These are phyloP conservation scores for Colletotrichum shisoi DNA, from an alignment of 2,329 filamentous ascomycete species.

Conservation along the genomic window DNA sequence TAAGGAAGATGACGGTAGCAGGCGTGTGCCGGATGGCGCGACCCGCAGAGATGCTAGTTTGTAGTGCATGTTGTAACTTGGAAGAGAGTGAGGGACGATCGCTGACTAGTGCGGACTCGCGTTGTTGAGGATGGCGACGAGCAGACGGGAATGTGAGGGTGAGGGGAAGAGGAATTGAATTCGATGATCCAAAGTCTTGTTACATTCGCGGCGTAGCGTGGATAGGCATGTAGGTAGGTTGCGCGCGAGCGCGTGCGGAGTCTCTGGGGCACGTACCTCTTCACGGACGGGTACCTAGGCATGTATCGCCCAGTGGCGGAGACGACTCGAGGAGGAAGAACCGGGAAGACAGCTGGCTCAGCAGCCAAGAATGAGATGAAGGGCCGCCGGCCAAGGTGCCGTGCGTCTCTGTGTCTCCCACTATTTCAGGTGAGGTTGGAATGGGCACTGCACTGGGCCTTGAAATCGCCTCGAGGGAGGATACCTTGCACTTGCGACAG, in stretches of 20 bases:
- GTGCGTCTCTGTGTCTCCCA: slow-evolving; percentile 12
- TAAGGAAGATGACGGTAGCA: slow-evolving; percentile 18
- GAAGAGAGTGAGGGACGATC: slow-evolving; percentile 12
- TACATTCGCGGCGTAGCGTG: slow-evolving; percentile 27
- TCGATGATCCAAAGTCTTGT: slow-evolving; percentile 8
- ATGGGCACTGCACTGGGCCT: slow-evolving; percentile 11
- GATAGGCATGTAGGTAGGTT: slow-evolving; percentile 13
- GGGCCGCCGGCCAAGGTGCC: slow-evolving; percentile 6
- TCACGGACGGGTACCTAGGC: not conserved
- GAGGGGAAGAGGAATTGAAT: slow-evolving; percentile 17
- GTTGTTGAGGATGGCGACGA: not conserved
- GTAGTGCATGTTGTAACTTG: not conserved
- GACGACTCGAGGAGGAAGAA: not conserved
- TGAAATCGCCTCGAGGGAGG: not conserved
- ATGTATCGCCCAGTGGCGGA: not conserved
- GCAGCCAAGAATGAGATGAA: slow-evolving; percentile 6
- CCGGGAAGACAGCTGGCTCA: no score
- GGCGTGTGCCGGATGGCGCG: not conserved
- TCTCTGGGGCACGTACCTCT: slow-evolving; percentile 13
- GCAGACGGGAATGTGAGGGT: slow-evolving; percentile 13
- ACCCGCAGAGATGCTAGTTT: not conserved
- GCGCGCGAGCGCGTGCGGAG: not conserved
- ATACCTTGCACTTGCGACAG: not conserved
- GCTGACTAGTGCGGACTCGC: slow-evolving; percentile 29
- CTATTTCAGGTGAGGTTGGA: slow-evolving; percentile 20